These are phyloP conservation scores for Calonectria ilicicola DNA, from an alignment of 2,329 filamentous ascomycete species.

Conservation along the genomic window DNA sequence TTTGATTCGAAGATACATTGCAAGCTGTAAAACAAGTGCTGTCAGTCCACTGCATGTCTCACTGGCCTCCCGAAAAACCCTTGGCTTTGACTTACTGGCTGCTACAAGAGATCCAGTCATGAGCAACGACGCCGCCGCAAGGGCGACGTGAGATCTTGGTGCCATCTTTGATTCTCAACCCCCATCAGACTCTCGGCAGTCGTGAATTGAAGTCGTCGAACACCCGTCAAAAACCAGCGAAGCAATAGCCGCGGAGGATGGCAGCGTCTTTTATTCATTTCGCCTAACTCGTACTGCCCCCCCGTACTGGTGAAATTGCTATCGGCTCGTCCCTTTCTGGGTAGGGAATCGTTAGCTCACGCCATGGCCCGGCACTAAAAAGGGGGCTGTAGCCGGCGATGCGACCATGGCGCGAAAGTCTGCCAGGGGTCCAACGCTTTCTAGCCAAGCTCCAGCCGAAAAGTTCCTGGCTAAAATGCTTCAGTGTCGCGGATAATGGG, in stretches of 20 bases:
- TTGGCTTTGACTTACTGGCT: conserved; percentile 33
- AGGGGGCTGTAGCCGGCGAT: conserved; percentile 27
- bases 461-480: conserved; percentile 1
- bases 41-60: background rate
- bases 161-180: conserved; percentile 38
- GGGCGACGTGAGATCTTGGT: conserved; percentile 38
- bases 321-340: conserved; percentile 28
- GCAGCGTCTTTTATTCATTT: conserved; percentile 42
- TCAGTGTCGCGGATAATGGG: background rate
- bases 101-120: conserved; percentile 33
- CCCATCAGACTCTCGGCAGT: conserved; percentile 30
- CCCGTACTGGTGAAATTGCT: conserved; percentile 20
- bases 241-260: background rate
- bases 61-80: background rate
- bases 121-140: conserved; percentile 40
- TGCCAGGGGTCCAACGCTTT: conserved; percentile 4
- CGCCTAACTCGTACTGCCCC: conserved; percentile 27
- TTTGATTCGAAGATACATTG: conserved; percentile 42
- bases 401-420: conserved; percentile 14
- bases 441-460: background rate
- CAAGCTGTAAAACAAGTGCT: conserved; percentile 31
- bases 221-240: conserved; percentile 14
- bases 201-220: conserved; percentile 8
- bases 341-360: conserved; percentile 34
- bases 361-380: conserved; percentile 35